Evolutionary conservation across 495 filamentous ascomycete species (phyloP).

Genomic region (Mycothermus thermophilus): DNA sequence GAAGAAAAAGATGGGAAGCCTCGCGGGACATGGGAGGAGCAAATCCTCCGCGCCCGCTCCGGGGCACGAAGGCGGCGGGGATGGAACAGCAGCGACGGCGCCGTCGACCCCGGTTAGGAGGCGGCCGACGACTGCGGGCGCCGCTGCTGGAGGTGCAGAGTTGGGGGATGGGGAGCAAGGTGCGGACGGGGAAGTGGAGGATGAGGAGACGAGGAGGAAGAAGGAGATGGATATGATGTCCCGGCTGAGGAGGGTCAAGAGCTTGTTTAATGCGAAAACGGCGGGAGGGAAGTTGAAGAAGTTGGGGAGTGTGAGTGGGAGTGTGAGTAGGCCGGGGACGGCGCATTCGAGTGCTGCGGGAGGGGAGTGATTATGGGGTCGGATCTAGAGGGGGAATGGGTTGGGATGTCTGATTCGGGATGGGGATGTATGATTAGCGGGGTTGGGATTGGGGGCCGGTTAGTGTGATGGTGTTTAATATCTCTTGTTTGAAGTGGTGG

Average conservation of each 20-base stretch:
- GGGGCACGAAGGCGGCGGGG: neutral
- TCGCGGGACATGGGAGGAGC: conserved; percentile 11
- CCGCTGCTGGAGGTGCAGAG: neutral
- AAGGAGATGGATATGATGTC: conserved; percentile 45
- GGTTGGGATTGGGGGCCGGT: no score
- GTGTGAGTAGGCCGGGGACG: conserved; percentile 17
- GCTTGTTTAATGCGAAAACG: conserved; percentile 43
- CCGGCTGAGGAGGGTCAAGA: conserved; percentile 41
- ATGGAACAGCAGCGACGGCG: neutral
- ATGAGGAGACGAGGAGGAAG: conserved; percentile 28
- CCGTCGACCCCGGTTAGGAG: conserved; percentile 11
- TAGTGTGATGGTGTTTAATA: no score
- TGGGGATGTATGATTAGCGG: no score
- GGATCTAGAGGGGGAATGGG: no score
- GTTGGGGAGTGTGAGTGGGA: conserved; percentile 12
- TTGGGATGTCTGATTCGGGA: no score
- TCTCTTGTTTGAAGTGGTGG: no score
- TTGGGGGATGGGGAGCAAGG: neutral
- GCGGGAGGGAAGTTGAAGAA: conserved; percentile 27
- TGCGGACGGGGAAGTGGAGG: conserved; percentile 21
- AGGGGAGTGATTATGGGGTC: no score
- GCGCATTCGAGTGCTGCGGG: conserved; percentile 10
- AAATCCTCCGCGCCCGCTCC: conserved; percentile 12
- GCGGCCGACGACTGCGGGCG: conserved; percentile 7
- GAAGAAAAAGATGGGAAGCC: neutral